These are phyloP conservation scores for Schwanniomyces sp. DNA, from an alignment of 805 yeast species.

Conservation along the genomic window DNA sequence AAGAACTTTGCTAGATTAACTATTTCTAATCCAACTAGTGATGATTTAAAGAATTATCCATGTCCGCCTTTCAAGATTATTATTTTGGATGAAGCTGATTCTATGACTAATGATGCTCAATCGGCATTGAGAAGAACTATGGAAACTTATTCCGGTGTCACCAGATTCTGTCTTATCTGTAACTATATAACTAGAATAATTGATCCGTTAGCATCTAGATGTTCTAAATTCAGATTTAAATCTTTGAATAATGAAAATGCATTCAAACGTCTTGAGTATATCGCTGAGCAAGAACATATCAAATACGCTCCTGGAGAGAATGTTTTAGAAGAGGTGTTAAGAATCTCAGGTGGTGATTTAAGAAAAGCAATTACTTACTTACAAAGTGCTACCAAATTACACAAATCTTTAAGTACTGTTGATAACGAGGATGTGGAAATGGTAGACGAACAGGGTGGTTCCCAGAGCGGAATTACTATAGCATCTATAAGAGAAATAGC, in stretches of 20 bases:
- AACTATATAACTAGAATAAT: slow-evolving; percentile 95
- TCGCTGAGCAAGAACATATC: slow-evolving; percentile 46
- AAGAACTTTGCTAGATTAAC: slow-evolving; percentile 84
- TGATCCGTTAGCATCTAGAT: slow-evolving; percentile 94
- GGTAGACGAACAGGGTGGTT: slow-evolving; percentile 20
- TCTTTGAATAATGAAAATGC: slow-evolving; percentile 74
- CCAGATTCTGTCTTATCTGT: slow-evolving; percentile 93
- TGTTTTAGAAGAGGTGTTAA: slow-evolving; percentile 61
- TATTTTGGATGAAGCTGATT: slow-evolving; percentile 92
- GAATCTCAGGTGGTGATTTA: slow-evolving; percentile 84
- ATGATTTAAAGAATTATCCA: slow-evolving; percentile 73
- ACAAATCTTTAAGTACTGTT: slow-evolving; percentile 17
- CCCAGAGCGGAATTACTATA: slow-evolving; percentile 41
- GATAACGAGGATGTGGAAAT: slow-evolving; percentile 32
- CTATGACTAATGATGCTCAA: slow-evolving; percentile 97
- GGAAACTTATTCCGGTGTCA: slow-evolving; percentile 84
- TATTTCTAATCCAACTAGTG: slow-evolving; percentile 74
- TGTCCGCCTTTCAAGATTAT: slow-evolving; percentile 96
- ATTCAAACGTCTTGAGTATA: slow-evolving; percentile 59
- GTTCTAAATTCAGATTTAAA: slow-evolving; percentile 91
- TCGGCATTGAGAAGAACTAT: slow-evolving; percentile 91
- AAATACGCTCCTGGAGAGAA: slow-evolving; percentile 39
- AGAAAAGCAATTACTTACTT: slow-evolving; percentile 89
- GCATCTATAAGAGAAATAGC: slow-evolving; percentile 65
- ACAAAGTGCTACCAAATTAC: slow-evolving; percentile 76